phyloP scores from a whole-genome alignment of 257 asterid species.

The Jacaranda copaia region DNA sequence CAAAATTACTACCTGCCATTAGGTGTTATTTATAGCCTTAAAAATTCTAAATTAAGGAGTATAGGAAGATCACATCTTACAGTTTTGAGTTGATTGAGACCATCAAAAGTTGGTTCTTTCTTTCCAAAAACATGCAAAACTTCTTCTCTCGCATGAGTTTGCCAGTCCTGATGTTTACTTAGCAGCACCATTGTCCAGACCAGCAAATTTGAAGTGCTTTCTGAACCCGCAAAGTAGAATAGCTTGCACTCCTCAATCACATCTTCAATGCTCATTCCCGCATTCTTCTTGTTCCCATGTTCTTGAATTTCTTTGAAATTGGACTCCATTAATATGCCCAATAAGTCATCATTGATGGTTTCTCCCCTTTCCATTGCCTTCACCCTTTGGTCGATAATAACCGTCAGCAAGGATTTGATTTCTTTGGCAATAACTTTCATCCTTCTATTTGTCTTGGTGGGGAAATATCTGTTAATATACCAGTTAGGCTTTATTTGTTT shows the following conservation, averaged over 20 bases:
- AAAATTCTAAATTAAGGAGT: neutral
- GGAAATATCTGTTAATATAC: conserved; percentile 36
- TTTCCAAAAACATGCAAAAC: conserved; percentile 30
- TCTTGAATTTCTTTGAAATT: conserved; percentile 34
- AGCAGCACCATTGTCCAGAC: conserved; percentile 46
- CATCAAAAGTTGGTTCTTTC: conserved; percentile 31
- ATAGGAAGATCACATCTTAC: neutral
- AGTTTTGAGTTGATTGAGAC: conserved; percentile 34
- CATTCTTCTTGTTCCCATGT: conserved; percentile 37
- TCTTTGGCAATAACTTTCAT: conserved; percentile 27
- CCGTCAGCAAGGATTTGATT: conserved; percentile 17
- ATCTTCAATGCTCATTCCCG: conserved; percentile 46
- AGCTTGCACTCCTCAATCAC: conserved; percentile 47
- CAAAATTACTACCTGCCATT: too few species aligned
- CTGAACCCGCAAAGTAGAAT: conserved; percentile 46
- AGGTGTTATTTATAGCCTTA: too few species aligned
- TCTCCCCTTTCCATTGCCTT: conserved; percentile 35
- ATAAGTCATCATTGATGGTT: conserved; percentile 32
- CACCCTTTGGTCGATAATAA: conserved; percentile 36
- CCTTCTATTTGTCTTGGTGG: conserved; percentile 41
- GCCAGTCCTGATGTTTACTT: conserved; percentile 39
- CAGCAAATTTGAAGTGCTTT: conserved; percentile 42
- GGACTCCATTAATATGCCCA: conserved; percentile 44
- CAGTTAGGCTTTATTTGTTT: neutral
- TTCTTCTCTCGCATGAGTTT: conserved; percentile 34